Evolutionary conservation across 2,329 filamentous ascomycete genomes (phyloP).

Genomic region (Phoma sp.): DNA sequence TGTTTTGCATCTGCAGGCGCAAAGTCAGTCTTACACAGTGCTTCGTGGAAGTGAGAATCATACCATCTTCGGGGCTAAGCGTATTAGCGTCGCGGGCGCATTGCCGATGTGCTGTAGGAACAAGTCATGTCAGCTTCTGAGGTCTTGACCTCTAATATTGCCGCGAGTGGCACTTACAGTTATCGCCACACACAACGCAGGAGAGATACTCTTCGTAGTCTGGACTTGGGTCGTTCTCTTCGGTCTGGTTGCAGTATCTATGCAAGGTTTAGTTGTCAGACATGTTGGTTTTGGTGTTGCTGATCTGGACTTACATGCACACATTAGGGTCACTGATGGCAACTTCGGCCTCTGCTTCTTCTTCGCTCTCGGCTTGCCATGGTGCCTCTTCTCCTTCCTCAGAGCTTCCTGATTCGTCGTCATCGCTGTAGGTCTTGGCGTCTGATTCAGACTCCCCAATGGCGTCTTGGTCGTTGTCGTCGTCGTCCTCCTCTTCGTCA

Average conservation of each 20-base stretch:
- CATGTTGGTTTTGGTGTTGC: constrained; percentile 17
- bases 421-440: constrained; percentile 47
- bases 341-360: constrained; percentile 64
- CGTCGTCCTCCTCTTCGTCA: constrained; percentile 51
- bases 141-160: constrained; percentile 31
- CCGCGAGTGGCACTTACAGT: constrained; percentile 66
- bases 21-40: constrained; percentile 13
- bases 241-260: constrained; percentile 82
- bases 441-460: constrained; percentile 46
- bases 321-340: constrained; percentile 60
- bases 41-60: constrained; percentile 38
- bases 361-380: constrained; percentile 61
- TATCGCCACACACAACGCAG: constrained; percentile 79
- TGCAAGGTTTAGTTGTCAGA: constrained; percentile 21
- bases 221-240: constrained; percentile 81
- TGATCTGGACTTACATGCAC: constrained; percentile 65
- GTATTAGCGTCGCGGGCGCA: constrained; percentile 78
- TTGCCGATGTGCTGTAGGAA: constrained; percentile 80
- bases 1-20: constrained; percentile 57
- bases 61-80: constrained; percentile 69
- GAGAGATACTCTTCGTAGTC: constrained; percentile 81
- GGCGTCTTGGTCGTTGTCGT: constrained; percentile 49
- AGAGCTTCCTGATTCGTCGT: constrained; percentile 48
- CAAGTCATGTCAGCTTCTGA: constrained; percentile 56
- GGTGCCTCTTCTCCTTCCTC: constrained; percentile 65